Evolutionary conservation across 306 rosid genomes (phyloP).

Genomic region (Mucuna pruriens): DNA sequence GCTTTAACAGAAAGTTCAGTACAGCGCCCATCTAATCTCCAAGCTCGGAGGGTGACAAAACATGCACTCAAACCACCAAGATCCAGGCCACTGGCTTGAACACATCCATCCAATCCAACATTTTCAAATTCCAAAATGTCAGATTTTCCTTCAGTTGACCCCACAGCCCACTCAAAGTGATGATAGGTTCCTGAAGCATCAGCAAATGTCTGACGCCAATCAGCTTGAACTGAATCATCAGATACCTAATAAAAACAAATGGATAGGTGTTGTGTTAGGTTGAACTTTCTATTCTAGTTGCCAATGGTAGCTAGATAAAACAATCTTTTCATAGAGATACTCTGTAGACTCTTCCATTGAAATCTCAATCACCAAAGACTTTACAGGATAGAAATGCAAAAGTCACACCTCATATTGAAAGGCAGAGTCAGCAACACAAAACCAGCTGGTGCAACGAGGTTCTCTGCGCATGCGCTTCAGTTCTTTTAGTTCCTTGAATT

Average conservation of each 20-base stretch:
- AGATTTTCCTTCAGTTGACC: conserved; percentile 93
- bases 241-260: conserved; percentile 67
- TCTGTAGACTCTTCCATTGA: conserved; percentile 4
- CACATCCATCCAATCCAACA: conserved; percentile 88
- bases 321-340: conserved; percentile 14
- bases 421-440: conserved; percentile 94
- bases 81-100: conserved; percentile 75
- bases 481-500: conserved; percentile 98
- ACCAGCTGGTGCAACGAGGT: conserved; percentile 98
- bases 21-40: conserved; percentile 93
- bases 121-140: conserved; percentile 95
- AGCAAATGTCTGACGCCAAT: conserved; percentile 89
- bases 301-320: conserved; percentile 29
- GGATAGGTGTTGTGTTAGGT: conserved; percentile 22
- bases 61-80: conserved; percentile 86
- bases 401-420: conserved; percentile 92
- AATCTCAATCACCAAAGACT: conserved; percentile 40
- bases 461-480: conserved; percentile 92
- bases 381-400: conserved; percentile 41
- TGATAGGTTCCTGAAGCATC: conserved; percentile 83
- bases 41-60: conserved; percentile 89
- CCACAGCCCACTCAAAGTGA: conserved; percentile 99
- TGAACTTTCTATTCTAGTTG: conserved; percentile 26
- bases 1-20: conserved; percentile 94
- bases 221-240: conserved; percentile 82